A percentile compares a stretch with the other conserved stretches of the same genome.
phyloP scores from a whole-genome alignment of 2,329 filamentous ascomycete genomes.

The Pyrenophora graminea region DNA sequence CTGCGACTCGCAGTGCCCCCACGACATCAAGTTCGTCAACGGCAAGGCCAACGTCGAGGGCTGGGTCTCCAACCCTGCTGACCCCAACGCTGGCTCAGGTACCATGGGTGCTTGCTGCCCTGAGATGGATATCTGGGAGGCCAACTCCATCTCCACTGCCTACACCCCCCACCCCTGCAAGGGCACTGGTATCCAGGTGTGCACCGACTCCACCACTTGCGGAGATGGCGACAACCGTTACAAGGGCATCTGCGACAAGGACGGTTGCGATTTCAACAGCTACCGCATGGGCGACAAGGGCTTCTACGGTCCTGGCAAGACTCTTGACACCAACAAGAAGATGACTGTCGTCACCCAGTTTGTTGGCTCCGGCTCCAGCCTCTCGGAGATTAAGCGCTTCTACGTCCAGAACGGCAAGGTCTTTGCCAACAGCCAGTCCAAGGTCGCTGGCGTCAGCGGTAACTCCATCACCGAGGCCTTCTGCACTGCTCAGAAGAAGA shows the following conservation, averaged over 20 bases:
- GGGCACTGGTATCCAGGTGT: conserved; percentile 55
- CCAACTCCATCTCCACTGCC: conserved; percentile 67
- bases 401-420: conserved; percentile 58
- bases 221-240: conserved; percentile 58
- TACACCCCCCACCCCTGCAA: conserved; percentile 69
- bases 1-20: conserved; percentile 49
- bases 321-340: conserved; percentile 49
- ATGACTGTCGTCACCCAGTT: conserved; percentile 60
- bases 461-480: conserved; percentile 63
- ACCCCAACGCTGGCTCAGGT: conserved; percentile 60
- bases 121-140: conserved; percentile 74
- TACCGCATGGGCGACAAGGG: conserved; percentile 67
- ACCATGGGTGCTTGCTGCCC: conserved; percentile 66
- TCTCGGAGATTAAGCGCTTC: conserved; percentile 54
- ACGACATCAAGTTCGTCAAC: conserved; percentile 58
- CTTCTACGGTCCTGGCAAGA: conserved; percentile 65
- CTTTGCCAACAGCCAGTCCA: conserved; percentile 51
- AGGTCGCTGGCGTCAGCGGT: conserved; percentile 51
- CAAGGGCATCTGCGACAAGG: conserved; percentile 66
- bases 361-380: conserved; percentile 47
- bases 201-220: conserved; percentile 51
- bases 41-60: conserved; percentile 60
- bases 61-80: conserved; percentile 58
- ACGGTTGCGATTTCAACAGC: conserved; percentile 66
- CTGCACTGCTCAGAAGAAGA: conserved; percentile 61